A percentile compares a stretch with the other conserved stretches of the same genome.
Conservation (phyloP, 2,329 filamentous ascomycete species). For the Phialophora tarda region DNA sequence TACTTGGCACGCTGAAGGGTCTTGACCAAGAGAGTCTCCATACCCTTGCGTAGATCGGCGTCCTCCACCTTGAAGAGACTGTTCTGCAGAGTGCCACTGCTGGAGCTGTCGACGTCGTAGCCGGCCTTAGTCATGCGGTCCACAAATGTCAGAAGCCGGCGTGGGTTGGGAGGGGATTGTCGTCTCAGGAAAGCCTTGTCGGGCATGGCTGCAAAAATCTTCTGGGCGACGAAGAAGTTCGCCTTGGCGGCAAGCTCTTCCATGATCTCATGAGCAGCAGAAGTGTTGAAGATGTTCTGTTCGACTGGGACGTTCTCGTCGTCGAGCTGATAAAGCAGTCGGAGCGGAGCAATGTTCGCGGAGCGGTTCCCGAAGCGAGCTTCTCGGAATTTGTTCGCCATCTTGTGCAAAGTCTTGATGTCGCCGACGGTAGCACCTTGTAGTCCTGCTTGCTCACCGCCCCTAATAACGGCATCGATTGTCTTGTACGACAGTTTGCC, state of each 20-base stretch:
- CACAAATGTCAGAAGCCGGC: conserved; percentile 86
- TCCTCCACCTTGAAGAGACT: conserved; percentile 94
- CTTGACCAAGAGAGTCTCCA: conserved; percentile 95
- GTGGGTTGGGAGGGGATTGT: conserved; percentile 81
- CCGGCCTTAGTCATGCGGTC: conserved; percentile 92
- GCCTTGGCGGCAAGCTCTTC: conserved; percentile 95
- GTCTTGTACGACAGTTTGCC: conserved; percentile 84
- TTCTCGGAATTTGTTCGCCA: conserved; percentile 90
- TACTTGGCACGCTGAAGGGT: conserved; percentile 97
- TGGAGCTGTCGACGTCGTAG: conserved; percentile 85
- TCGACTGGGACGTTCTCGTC: conserved; percentile 98
- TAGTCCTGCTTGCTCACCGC: conserved; percentile 66
- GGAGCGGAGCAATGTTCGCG: conserved; percentile 80
- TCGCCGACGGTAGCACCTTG: conserved; percentile 72
- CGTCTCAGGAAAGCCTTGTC: conserved; percentile 92
- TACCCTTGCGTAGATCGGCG: conserved; percentile 86
- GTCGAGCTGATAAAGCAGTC: conserved; percentile 89
- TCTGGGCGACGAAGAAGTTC: conserved; percentile 86
- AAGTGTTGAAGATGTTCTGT: conserved; percentile 93
- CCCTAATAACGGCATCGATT: conserved; percentile 79
- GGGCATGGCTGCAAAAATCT: conserved; percentile 76
- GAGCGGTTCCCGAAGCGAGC: conserved; percentile 79
- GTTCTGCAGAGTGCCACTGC: conserved; percentile 89
- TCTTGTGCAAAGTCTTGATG: conserved; percentile 76
- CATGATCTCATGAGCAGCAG: conserved; percentile 85